phyloP scores from a whole-genome alignment of 148 eudicot species.

The Persicaria tinctoria region DNA sequence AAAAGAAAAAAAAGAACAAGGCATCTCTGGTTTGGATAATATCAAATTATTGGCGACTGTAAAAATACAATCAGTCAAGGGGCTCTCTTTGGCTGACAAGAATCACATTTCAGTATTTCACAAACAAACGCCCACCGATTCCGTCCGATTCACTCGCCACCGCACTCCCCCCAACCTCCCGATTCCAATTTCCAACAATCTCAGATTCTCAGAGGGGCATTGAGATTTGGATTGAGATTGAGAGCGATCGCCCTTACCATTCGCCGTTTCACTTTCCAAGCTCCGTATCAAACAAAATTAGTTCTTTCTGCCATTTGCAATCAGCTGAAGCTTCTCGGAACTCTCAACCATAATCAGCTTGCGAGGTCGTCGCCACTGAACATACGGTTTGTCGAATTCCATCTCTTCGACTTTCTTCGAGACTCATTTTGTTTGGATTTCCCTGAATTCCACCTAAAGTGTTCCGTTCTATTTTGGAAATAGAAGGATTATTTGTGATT shows the following conservation, averaged over 20 bases:
- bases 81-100: background rate
- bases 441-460: background rate
- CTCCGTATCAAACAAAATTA: background rate
- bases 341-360: background rate
- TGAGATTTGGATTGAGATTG: background rate
- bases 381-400: background rate
- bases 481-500: background rate
- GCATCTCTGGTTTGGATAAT: background rate
- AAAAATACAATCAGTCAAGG: background rate
- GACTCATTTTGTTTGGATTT: background rate
- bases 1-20: too few relatives aligned
- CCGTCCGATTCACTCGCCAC: constrained; percentile 7
- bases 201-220: too few relatives aligned
- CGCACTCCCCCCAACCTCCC: background rate
- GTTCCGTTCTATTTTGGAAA: background rate
- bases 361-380: background rate
- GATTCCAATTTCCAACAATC: too few relatives aligned
- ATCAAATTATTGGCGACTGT: background rate
- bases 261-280: background rate
- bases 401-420: constrained; percentile 1
- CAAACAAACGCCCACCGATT: background rate
- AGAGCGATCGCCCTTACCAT: background rate
- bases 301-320: background rate
- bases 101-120: background rate
- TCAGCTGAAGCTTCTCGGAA: background rate